These are phyloP conservation scores for Entomortierella chlamydospora DNA, from an alignment of 192 early-diverging fungal genomes.

Conservation along the genomic window DNA sequence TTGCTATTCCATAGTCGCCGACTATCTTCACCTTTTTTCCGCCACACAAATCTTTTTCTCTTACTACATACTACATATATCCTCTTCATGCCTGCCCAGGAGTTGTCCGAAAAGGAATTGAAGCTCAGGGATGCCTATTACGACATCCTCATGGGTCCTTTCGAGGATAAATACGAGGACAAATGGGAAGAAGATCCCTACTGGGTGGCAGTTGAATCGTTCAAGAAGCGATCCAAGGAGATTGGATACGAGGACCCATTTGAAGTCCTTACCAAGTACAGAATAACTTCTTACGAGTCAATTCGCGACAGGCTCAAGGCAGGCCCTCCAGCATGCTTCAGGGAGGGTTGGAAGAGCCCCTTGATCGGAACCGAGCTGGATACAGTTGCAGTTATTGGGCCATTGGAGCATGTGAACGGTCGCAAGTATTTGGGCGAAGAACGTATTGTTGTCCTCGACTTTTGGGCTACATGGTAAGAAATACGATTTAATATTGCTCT, in stretches of 20 bases:
- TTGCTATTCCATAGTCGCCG: too few relatives aligned
- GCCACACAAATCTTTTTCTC: too few relatives aligned
- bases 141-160: constrained; percentile 9
- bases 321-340: constrained; percentile 28
- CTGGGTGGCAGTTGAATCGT: constrained; percentile 34
- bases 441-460: constrained; percentile 42
- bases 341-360: constrained; percentile 29
- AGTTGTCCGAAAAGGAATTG: neutral
- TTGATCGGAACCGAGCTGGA: constrained; percentile 19
- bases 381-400: constrained; percentile 1
- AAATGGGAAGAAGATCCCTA: constrained; percentile 39
- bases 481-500: too few relatives aligned
- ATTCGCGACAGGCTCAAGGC: constrained; percentile 38
- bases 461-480: constrained; percentile 47
- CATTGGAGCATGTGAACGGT: constrained; percentile 22
- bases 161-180: constrained; percentile 31
- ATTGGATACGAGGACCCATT: constrained; percentile 39
- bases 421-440: constrained; percentile 19
- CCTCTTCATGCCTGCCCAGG: neutral
- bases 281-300: constrained; percentile 13
- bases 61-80: neutral
- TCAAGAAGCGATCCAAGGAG: constrained; percentile 31
- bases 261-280: constrained; percentile 16
- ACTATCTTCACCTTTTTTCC: too few relatives aligned
- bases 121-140: constrained; percentile 15